Evolutionary conservation across 2,329 filamentous ascomycete genomes (phyloP).

Genomic region (Hypoxylon sp.): DNA sequence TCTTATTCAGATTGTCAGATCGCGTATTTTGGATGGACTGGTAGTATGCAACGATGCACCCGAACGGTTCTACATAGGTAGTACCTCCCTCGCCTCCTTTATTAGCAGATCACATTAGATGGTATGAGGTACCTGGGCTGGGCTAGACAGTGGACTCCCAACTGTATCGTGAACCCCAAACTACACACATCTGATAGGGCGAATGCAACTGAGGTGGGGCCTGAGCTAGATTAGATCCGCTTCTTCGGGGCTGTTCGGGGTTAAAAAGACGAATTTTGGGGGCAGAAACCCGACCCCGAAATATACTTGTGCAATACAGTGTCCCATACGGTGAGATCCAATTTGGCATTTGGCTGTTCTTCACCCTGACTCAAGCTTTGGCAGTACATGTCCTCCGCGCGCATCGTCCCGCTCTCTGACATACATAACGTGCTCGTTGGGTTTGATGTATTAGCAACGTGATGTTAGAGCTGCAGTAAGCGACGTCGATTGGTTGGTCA

Average conservation of each 20-base stretch:
- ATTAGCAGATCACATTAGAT: slow-evolving; percentile 9
- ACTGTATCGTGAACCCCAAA: slow-evolving; percentile 19
- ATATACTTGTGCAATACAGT: slow-evolving; percentile 28
- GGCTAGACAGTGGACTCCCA: slow-evolving; percentile 7
- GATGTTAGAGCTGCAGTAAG: slow-evolving; percentile 24
- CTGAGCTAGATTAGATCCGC: slow-evolving; percentile 26
- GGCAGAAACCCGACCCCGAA: slow-evolving; percentile 23
- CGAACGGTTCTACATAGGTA: slow-evolving; percentile 4
- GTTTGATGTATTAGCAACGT: slow-evolving; percentile 30
- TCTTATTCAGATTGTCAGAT: slow-evolving; percentile 35
- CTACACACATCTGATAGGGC: slow-evolving; percentile 31
- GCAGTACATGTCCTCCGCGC: slow-evolving; percentile 2
- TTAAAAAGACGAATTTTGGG: slow-evolving; percentile 26
- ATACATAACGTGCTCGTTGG: slow-evolving; percentile 18
- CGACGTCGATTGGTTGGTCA: slow-evolving; percentile 28
- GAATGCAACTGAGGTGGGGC: slow-evolving; percentile 14
- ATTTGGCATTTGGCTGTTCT: slow-evolving; percentile 2
- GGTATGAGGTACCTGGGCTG: neutral
- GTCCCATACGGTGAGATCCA: slow-evolving; percentile 12
- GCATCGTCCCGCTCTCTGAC: slow-evolving; percentile 12
- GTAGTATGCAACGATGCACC: slow-evolving; percentile 24
- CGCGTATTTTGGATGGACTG: slow-evolving; percentile 7
- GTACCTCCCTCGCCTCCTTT: slow-evolving; percentile 22
- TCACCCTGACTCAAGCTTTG: slow-evolving; percentile 20
- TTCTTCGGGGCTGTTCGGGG: slow-evolving; percentile 36